Percentiles rank a stretch among this genome's conserved stretches.
Conservation (phyloP, 2,329 filamentous ascomycete species). For the Chrysoporthe austroafricana region DNA sequence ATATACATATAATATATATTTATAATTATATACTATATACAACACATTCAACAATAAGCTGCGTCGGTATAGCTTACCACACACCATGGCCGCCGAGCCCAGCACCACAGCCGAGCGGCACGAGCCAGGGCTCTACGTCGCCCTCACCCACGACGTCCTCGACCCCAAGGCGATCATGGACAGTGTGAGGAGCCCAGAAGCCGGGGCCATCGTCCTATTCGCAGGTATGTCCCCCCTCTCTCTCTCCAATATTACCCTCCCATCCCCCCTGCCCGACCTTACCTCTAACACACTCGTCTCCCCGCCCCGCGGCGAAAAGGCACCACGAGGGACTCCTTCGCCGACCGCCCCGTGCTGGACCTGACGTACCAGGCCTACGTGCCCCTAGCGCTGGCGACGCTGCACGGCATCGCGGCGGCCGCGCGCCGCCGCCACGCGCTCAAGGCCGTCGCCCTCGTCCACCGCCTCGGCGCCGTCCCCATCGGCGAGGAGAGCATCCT, state of each 20-base stretch:
- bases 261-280: not conserved
- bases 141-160: slow-evolving; percentile 67
- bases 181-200: slow-evolving; percentile 71
- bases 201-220: slow-evolving; percentile 78
- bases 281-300: not conserved
- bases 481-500: slow-evolving; percentile 93
- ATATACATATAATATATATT: too few relatives aligned
- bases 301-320: slow-evolving; percentile 43
- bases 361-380: slow-evolving; percentile 78
- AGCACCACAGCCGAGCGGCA: not conserved
- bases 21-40: too few relatives aligned
- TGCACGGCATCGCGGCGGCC: slow-evolving; percentile 67
- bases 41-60: not conserved
- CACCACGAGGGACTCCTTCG: slow-evolving; percentile 78
- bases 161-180: slow-evolving; percentile 62
- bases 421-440: slow-evolving; percentile 58
- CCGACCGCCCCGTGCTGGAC: slow-evolving; percentile 70
- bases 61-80: too few relatives aligned
- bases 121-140: slow-evolving; percentile 59
- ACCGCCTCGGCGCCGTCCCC: slow-evolving; percentile 83
- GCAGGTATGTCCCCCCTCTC: slow-evolving; percentile 58
- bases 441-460: slow-evolving; percentile 76
- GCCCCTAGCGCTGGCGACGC: slow-evolving; percentile 69
- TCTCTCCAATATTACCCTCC: too few relatives aligned
- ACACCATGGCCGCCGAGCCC: not conserved